Conservation (phyloP, 2,329 filamentous ascomycete genomes). For the Raffaelea albimanens region DNA sequence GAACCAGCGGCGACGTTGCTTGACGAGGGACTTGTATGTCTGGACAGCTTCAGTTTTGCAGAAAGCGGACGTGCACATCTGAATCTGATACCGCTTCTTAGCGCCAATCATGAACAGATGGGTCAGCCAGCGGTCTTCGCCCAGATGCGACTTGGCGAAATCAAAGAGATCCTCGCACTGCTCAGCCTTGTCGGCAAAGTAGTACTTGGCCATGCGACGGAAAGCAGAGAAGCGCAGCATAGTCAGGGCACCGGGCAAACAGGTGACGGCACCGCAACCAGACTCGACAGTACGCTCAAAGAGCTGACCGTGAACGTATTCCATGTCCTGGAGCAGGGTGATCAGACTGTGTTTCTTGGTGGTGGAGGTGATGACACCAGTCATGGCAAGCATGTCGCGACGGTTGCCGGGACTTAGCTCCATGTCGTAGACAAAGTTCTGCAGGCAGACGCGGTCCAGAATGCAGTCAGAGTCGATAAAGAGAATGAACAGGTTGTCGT, state of each 20-base stretch:
- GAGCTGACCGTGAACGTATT: slow-evolving; percentile 93
- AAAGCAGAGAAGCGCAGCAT: slow-evolving; percentile 96
- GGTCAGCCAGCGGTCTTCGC: slow-evolving; percentile 93
- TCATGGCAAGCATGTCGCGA: slow-evolving; percentile 93
- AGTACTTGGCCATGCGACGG: slow-evolving; percentile 93
- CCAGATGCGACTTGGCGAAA: slow-evolving; percentile 89
- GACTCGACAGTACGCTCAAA: slow-evolving; percentile 96
- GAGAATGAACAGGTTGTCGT: slow-evolving; percentile 89
- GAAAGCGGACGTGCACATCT: slow-evolving; percentile 95
- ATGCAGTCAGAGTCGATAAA: slow-evolving; percentile 99
- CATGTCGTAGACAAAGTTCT: slow-evolving; percentile 99
- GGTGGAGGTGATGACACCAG: slow-evolving; percentile 90
- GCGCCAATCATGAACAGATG: slow-evolving; percentile 99
- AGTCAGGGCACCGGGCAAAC: slow-evolving; percentile 87
- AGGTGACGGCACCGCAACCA: slow-evolving; percentile 87
- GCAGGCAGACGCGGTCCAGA: slow-evolving; percentile 79
- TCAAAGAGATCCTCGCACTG: slow-evolving; percentile 95
- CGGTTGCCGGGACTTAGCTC: slow-evolving; percentile 89
- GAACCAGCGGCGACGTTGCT: slow-evolving; percentile 94
- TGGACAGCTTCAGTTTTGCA: slow-evolving; percentile 98
- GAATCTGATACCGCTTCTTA: slow-evolving; percentile 86
- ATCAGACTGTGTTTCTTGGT: slow-evolving; percentile 82
- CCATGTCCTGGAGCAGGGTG: slow-evolving; percentile 92
- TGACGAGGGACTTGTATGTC: slow-evolving; percentile 73
- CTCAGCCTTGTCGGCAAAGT: slow-evolving; percentile 94